phyloP scores from a whole-genome alignment of 306 rosid genomes.

The Citrullus mucosospermus region DNA sequence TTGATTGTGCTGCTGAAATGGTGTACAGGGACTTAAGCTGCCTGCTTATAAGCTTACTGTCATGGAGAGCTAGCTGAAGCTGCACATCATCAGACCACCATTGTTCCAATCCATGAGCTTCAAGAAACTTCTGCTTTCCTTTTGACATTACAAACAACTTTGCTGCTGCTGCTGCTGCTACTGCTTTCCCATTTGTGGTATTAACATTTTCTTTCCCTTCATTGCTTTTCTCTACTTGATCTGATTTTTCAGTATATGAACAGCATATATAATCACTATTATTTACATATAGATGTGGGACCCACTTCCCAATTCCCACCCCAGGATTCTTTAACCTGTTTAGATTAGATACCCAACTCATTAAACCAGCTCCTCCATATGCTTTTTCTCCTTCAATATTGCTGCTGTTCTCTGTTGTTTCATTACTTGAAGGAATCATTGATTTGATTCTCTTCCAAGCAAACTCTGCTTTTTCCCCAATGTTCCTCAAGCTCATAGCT shows the following conservation, averaged over 20 bases:
- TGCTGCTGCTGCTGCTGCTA: constrained; percentile 27
- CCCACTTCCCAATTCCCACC: constrained; percentile 50
- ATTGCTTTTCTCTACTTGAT: constrained; percentile 19
- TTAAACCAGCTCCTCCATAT: constrained; percentile 15
- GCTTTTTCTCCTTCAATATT: constrained; percentile 19
- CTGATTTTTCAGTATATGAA: constrained; percentile 47
- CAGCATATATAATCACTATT: constrained; percentile 85
- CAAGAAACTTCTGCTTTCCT: constrained; percentile 80
- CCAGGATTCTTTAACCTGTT: constrained; percentile 27
- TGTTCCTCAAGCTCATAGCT: constrained; percentile 51
- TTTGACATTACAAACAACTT: constrained; percentile 78
- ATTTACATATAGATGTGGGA: constrained; percentile 81
- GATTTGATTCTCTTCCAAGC: constrained; percentile 72
- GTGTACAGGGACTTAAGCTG: constrained; percentile 67
- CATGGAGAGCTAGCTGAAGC: constrained; percentile 62
- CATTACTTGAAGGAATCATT: constrained; percentile 44
- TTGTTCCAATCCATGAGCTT: constrained; percentile 91
- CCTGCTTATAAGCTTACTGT: constrained; percentile 70
- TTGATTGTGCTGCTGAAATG: constrained; percentile 29
- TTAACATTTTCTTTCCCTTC: constrained; percentile 37
- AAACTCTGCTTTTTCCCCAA: constrained; percentile 60
- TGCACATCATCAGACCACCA: constrained; percentile 97
- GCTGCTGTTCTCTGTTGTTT: constrained; percentile 5
- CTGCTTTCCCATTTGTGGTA: constrained; percentile 25
- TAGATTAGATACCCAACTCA: constrained; percentile 40